These are phyloP conservation scores for Venturia asperata DNA, from an alignment of 2,329 filamentous ascomycete genomes.

Conservation along the genomic window DNA sequence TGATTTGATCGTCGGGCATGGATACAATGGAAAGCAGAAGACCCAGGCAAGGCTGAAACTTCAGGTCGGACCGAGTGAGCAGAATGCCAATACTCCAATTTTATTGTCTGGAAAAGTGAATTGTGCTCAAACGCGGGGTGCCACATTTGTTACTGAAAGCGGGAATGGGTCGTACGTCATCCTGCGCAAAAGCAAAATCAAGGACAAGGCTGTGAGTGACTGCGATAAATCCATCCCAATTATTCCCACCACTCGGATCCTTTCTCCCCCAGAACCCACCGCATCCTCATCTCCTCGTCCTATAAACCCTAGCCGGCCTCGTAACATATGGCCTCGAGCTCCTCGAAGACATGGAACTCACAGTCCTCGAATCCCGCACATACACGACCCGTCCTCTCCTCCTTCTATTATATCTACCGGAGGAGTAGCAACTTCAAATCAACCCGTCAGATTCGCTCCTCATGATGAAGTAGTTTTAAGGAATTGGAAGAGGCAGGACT, in stretches of 20 bases:
- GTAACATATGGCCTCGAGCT: not conserved
- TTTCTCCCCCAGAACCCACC: not conserved
- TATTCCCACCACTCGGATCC: not conserved
- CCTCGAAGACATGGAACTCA: slow-evolving; percentile 2
- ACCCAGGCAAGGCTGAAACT: not conserved
- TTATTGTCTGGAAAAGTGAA: too few species aligned
- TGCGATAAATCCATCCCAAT: not conserved
- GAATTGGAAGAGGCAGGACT: not conserved
- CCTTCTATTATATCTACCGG: not conserved
- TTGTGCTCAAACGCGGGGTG: too few species aligned
- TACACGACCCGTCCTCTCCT: not conserved
- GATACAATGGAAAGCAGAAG: not conserved
- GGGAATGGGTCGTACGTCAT: not conserved
- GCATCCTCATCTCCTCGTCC: not conserved
- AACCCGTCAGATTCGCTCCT: not conserved
- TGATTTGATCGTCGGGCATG: not conserved
- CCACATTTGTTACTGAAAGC: too few species aligned
- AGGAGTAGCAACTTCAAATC: not conserved
- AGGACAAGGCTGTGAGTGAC: not conserved
- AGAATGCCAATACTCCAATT: too few species aligned
- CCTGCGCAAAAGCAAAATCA: not conserved
- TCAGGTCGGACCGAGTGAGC: not conserved
- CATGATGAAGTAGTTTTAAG: not conserved
- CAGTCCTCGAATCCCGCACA: not conserved
- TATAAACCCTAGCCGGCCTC: slow-evolving; percentile 1